Evolutionary conservation across 352 stramenopile genomes (phyloP).

Genomic region (Peronospora belbahrii): DNA sequence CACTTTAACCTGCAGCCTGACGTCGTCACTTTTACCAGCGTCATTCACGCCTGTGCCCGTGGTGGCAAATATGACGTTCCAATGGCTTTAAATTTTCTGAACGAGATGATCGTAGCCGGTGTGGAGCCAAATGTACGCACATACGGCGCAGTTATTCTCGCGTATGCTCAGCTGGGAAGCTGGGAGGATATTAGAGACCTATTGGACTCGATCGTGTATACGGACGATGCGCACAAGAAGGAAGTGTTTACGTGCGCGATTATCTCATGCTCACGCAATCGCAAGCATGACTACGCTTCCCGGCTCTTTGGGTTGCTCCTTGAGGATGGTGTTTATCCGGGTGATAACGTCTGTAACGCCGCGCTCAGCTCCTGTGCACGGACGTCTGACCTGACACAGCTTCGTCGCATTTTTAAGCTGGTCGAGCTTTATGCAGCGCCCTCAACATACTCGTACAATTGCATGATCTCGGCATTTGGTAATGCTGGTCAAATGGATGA

Average conservation of each 20-base stretch:
- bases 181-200: slow-evolving; percentile 68
- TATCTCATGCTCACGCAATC: slow-evolving; percentile 68
- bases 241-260: slow-evolving; percentile 70
- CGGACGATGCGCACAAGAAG: slow-evolving; percentile 42
- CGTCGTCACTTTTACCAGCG: slow-evolving; percentile 72
- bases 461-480: slow-evolving; percentile 76
- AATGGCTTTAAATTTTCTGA: slow-evolving; percentile 54
- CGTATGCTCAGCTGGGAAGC: slow-evolving; percentile 55
- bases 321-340: slow-evolving; percentile 54
- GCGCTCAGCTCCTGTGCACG: slow-evolving; percentile 59
- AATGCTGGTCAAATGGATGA: slow-evolving; percentile 58
- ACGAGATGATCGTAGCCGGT: slow-evolving; percentile 60
- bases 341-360: slow-evolving; percentile 67
- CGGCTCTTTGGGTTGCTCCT: slow-evolving; percentile 59
- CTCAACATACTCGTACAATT: slow-evolving; percentile 75
- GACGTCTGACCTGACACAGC: slow-evolving; percentile 45
- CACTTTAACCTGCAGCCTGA: slow-evolving; percentile 59
- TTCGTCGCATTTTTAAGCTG: slow-evolving; percentile 58
- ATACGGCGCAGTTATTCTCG: slow-evolving; percentile 63
- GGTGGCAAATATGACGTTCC: slow-evolving; percentile 39
- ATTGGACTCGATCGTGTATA: slow-evolving; percentile 49
- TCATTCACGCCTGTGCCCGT: slow-evolving; percentile 72
- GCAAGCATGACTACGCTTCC: slow-evolving; percentile 49
- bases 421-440: slow-evolving; percentile 46
- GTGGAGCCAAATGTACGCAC: slow-evolving; percentile 64